Base-by-base conservation (phyloP, 2,329 filamentous ascomycete species). In the Akanthomyces lecanii region DNA sequence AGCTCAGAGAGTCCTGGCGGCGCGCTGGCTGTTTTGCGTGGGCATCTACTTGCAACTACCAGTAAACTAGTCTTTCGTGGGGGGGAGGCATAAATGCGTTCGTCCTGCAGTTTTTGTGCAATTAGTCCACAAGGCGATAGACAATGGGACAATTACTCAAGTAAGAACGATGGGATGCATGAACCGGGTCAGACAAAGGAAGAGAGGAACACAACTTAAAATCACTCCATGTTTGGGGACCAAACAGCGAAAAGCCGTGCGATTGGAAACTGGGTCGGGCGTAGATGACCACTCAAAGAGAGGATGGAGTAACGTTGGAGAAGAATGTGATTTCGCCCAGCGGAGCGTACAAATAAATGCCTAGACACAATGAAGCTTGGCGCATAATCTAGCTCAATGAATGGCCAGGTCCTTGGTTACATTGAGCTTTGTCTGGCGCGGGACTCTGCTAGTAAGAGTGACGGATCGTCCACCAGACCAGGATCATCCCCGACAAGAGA, bases 261-360 rank as follows among this genome's bases (percentile, higher is more conserved):
- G 11, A 50, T 50, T 7, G 7, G 23, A 30, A 16, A 50, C 47
- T 16, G 23, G 47, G 25, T 23, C 47, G 21, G 21, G 8, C 47
- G 47, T 23, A 14, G 30, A 1, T 18, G 47, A 18, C 25, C 47
- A 50, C 23, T 28, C 1, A 10, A 14, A 25, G 12, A 25, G 47
- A 50, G 21, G 5, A 44, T 55, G 53, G 53, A 55, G 53, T 55
- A 55, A 55, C 53, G 53, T 55, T 55, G 53, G 53, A 55, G 36
- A 14, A 36, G 33, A 55, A 40, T 16, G 30, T 5, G 6, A 33
- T 40, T 7, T 40, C 6, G 38, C 38, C 12, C 12, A 40, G 38
- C 38, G 38, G 38, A 10, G 47, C 47, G 33, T 11, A 8, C 23
- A 18, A 10, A 50, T 25, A 18, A 10, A 50, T 25, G 25, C 10